These are phyloP conservation scores for Leccinum colubrinum DNA, from an alignment of 1,284 basidiomycete genomes.

Conservation along the genomic window DNA sequence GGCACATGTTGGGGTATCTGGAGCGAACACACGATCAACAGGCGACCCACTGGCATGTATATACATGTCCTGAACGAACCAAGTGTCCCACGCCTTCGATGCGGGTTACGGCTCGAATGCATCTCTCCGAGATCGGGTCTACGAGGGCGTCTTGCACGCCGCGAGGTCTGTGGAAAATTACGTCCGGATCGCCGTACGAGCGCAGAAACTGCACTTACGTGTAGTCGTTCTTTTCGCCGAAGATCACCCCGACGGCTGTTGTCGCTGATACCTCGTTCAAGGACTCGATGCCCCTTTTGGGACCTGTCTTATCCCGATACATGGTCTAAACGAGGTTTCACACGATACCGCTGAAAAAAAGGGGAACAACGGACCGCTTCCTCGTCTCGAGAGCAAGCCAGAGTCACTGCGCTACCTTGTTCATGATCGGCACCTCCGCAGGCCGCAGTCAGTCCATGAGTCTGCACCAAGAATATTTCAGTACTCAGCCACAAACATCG, in stretches of 20 bases:
- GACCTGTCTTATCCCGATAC: constrained; percentile 37
- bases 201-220: constrained; percentile 36
- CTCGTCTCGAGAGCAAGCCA: constrained; percentile 55
- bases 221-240: constrained; percentile 49
- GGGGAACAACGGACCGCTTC: constrained; percentile 39
- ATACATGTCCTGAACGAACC: constrained; percentile 31
- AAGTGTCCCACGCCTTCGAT: constrained; percentile 47
- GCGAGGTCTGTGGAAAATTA: constrained; percentile 32
- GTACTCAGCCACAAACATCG: background rate
- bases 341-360: background rate
- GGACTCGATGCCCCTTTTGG: constrained; percentile 45
- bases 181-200: background rate
- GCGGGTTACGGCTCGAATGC: constrained; percentile 39
- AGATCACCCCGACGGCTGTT: constrained; percentile 43
- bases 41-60: background rate
- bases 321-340: constrained; percentile 21
- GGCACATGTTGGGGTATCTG: constrained; percentile 30
- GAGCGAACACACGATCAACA: background rate
- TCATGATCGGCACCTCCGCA: constrained; percentile 31
- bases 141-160: constrained; percentile 45
- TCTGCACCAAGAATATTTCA: constrained; percentile 28
- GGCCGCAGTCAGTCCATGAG: constrained; percentile 40
- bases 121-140: constrained; percentile 41
- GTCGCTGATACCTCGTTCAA: constrained; percentile 39
- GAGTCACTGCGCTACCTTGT: constrained; percentile 38